Percentiles rank a stretch among this genome's conserved stretches.
These are phyloP conservation scores for Nidularia sp. DNA, from an alignment of 768 basidiomycete species.

Conservation along the genomic window DNA sequence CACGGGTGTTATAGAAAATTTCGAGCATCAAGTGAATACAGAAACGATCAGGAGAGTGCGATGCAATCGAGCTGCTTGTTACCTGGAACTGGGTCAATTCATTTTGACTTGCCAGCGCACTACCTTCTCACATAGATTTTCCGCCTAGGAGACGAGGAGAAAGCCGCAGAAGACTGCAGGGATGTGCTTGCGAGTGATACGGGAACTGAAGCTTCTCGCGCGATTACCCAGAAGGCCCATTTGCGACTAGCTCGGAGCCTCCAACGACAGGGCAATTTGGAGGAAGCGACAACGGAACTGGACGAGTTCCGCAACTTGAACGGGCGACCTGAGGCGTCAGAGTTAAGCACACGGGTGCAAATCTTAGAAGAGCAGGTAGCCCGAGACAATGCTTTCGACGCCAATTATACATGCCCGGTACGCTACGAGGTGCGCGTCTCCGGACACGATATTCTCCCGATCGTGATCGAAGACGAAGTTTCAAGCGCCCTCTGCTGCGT, in stretches of 20 bases:
- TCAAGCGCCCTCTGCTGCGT: not conserved
- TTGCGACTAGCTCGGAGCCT: constrained; percentile 6
- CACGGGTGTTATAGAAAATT: not conserved
- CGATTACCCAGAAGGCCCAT: constrained; percentile 4
- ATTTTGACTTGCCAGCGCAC: not conserved
- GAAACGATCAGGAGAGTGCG: constrained; percentile 3
- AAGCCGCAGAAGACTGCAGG: constrained; percentile 2
- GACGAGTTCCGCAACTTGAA: constrained; percentile 2
- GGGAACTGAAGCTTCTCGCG: not conserved
- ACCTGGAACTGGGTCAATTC: constrained; percentile 4
- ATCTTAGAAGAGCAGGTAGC: not conserved
- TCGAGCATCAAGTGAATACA: not conserved
- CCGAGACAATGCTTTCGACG: not conserved
- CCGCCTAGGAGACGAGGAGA: not conserved
- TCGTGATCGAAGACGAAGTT: constrained; percentile 1
- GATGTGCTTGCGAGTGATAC: not conserved
- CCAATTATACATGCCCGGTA: not conserved
- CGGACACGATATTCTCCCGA: not conserved
- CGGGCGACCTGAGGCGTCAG: not conserved
- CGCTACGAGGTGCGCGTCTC: constrained; percentile 1
- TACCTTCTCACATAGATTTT: too few relatives aligned
- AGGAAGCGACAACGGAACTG: constrained; percentile 3
- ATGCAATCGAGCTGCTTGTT: constrained; percentile 8
- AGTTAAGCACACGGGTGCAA: not conserved
- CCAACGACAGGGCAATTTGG: constrained; percentile 1